Percentiles rank a stretch among this genome's conserved stretches.
Evolutionary conservation across 768 basidiomycete species (phyloP).

Genomic region (Pleurotus djamor): DNA sequence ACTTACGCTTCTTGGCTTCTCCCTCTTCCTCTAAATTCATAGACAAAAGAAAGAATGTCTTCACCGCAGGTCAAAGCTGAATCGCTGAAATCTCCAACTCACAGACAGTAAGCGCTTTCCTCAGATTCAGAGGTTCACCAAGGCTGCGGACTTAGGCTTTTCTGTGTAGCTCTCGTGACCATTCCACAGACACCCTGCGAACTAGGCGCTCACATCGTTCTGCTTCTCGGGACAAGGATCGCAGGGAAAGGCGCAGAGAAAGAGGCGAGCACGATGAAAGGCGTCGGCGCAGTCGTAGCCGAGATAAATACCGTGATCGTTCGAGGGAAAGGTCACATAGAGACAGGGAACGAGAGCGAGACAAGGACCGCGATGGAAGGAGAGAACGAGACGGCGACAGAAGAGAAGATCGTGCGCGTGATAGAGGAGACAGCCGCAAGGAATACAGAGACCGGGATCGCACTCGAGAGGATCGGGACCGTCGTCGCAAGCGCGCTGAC

Average conservation of each 20-base stretch:
- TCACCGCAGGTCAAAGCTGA: slow-evolving; percentile 54
- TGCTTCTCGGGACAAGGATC: slow-evolving; percentile 60
- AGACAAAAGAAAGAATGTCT: neutral
- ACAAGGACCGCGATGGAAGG: slow-evolving; percentile 46
- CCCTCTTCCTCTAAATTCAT: neutral
- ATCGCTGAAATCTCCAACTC: slow-evolving; percentile 57
- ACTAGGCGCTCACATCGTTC: slow-evolving; percentile 75
- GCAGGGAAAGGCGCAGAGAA: slow-evolving; percentile 51
- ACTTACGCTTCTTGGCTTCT: slow-evolving; percentile 35
- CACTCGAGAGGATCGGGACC: slow-evolving; percentile 47
- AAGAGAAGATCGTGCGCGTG: slow-evolving; percentile 46
- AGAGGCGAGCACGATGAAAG: slow-evolving; percentile 58
- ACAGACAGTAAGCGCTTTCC: slow-evolving; percentile 52
- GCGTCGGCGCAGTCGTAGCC: slow-evolving; percentile 61
- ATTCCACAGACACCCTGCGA: slow-evolving; percentile 74
- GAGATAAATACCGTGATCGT: slow-evolving; percentile 36
- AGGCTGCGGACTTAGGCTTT: neutral
- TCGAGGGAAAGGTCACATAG: slow-evolving; percentile 49
- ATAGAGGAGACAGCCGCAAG: slow-evolving; percentile 54
- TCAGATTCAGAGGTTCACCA: neutral
- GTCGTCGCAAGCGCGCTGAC: slow-evolving; percentile 68
- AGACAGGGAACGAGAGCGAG: slow-evolving; percentile 44
- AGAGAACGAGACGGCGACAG: slow-evolving; percentile 51
- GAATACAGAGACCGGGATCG: slow-evolving; percentile 49
- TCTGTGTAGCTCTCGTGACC: slow-evolving; percentile 57